Evolutionary conservation across 805 yeast genomes (phyloP), one percentile per base, ranked within the genome.

Genomic region (Ogataea naganishii): DNA sequence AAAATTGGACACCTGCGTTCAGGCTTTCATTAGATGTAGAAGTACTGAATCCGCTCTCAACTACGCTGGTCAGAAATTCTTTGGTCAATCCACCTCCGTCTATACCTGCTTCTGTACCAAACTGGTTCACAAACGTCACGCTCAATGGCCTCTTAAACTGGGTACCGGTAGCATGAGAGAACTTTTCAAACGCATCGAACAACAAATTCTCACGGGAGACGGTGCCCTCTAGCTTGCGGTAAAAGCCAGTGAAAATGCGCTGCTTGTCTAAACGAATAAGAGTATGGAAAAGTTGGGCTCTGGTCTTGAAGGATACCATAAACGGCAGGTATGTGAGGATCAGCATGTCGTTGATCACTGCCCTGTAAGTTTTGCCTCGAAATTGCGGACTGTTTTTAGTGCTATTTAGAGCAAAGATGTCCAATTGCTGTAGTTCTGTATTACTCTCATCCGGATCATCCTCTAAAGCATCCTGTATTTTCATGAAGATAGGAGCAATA

Each of bases 21-120:
- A 36, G 34, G 6, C 34, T 30, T 10, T 33, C 34, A 30, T 51
- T 51, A 11, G 46, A 43, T 12, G 33, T 34, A 1, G 50, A 41
- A n/a, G 63, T 56, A 18, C 62, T 56, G 43, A 89, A 83, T 0
- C 82, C 88, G 38, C 80, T 83, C 4, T 58, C 60, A 3, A 79
- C 72, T 1, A 85, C 75, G 29, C 79, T 63, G 3, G 89, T 85
- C 32, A 89, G 57, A 38, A 92, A 75, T 46, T 89, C 98, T 50
- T 89, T 88, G 0, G 96, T 88, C 15, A 89, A 62, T 1, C 98
- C 98, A 9, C 97, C 98, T 6, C 98, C 98, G 52, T 89, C 98
- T 24, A 89, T 80, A 1, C 98, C 98, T 0, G 78, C 85, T 49
- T 89, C 97, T 20, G 62, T 69, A 2, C 88, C 94, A 55, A 76